A percentile compares a stretch with the other conserved stretches of the same genome.
Evolutionary conservation across 495 filamentous ascomycete genomes (phyloP).

Genomic region (Trichoderma reesei): DNA sequence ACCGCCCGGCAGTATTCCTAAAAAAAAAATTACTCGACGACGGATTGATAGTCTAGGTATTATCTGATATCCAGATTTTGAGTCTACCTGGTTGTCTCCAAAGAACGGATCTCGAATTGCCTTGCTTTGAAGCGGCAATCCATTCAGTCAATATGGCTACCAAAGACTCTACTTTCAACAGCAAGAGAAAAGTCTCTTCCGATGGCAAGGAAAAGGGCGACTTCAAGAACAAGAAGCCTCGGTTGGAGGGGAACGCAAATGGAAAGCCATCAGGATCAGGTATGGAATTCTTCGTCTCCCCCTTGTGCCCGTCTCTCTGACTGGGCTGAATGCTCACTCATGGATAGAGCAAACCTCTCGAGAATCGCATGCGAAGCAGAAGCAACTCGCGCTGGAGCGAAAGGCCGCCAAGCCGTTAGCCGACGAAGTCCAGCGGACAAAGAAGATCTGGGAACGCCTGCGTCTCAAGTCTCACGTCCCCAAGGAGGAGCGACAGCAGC

Average conservation of each 20-base stretch:
- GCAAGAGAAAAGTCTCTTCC: constrained; percentile 33
- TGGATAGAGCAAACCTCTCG: constrained; percentile 42
- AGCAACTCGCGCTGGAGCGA: constrained; percentile 73
- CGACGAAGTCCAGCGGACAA: constrained; percentile 76
- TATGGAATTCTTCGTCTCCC: constrained; percentile 12
- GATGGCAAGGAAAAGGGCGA: constrained; percentile 25
- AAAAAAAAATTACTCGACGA: not conserved
- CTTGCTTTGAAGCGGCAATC: not conserved
- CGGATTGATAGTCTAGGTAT: no score
- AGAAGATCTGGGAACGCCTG: constrained; percentile 93
- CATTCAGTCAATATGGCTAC: constrained; percentile 20
- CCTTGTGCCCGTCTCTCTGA: no score
- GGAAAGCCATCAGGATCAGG: constrained; percentile 20
- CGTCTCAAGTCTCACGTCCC: constrained; percentile 86
- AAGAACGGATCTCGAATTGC: not conserved
- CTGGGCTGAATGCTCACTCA: constrained; percentile 11
- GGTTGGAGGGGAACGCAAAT: constrained; percentile 23
- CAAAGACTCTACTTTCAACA: constrained; percentile 17
- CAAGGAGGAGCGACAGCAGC: constrained; percentile 69
- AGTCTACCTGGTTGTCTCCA: not conserved
- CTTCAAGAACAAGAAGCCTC: constrained; percentile 34
- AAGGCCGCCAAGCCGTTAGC: constrained; percentile 89
- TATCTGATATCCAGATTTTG: not conserved
- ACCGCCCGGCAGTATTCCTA: constrained; percentile 5
- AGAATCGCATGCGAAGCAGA: constrained; percentile 89